Conservation (phyloP, 129 eudicot genomes). For the Centaurea solstitialis region DNA sequence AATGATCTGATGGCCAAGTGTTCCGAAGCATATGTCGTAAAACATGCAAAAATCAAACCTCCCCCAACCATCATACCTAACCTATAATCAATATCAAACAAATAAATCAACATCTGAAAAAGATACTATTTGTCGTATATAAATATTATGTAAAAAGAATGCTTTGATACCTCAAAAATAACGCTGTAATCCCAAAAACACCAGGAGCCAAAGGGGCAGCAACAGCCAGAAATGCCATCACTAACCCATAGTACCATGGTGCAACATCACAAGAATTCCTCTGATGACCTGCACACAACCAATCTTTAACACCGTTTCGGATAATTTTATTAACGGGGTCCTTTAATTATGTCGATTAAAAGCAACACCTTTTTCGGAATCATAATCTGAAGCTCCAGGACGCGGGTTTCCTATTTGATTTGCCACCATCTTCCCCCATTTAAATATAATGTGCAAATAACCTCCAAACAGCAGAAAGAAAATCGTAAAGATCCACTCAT, state of each 20-base stretch:
- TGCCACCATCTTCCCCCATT: conserved; percentile 77
- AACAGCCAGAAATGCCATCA: conserved; percentile 72
- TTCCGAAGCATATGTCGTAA: conserved; percentile 73
- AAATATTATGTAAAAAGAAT: neutral
- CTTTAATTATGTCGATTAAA: neutral
- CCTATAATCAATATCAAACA: conserved; percentile 43
- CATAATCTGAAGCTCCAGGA: conserved; percentile 62
- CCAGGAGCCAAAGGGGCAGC: conserved; percentile 71
- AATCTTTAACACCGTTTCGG: neutral
- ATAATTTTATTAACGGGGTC: neutral
- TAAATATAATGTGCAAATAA: conserved; percentile 60
- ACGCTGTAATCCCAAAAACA: conserved; percentile 74
- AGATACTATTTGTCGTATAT: neutral
- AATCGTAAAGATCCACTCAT: conserved; percentile 85
- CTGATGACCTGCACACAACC: conserved; percentile 63
- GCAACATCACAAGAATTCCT: conserved; percentile 69
- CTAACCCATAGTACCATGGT: conserved; percentile 70
- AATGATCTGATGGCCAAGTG: conserved; percentile 67
- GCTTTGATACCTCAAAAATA: conserved; percentile 60
- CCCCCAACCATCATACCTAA: conserved; percentile 72
- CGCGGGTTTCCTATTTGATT: conserved; percentile 50
- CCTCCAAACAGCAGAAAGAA: conserved; percentile 79
- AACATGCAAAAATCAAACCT: conserved; percentile 66
- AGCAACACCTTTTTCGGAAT: conserved; percentile 76
- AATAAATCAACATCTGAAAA: neutral